Base-by-base conservation (phyloP, 768 basidiomycete genomes). In the Melanogaster broomeanus region DNA sequence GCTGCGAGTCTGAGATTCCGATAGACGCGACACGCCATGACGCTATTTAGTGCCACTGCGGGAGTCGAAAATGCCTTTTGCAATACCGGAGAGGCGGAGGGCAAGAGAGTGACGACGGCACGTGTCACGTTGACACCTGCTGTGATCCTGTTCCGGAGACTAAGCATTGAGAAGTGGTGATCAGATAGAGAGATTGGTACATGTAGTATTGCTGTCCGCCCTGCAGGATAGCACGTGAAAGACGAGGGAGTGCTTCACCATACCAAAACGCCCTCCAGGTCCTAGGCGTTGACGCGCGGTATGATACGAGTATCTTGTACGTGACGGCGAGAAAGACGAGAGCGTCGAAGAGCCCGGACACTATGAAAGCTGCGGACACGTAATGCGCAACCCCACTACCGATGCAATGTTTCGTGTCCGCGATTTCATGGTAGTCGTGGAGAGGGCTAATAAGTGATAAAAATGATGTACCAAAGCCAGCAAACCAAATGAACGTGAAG, bases 171-270 rank as follows among this genome's bases (percentile, higher is more conserved):
- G n/a, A 43, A 33, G 41, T 33, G 7, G 30, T n/a, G 9, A 38
- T 6, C 7, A 15, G n/a, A 5, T 22, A 27, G 22, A 30, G 34
- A 38, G 13, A 40, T 16, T 51, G 68, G 34, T 55, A 72, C 74
- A 69, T 33, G 51, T 75, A 73, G 51, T 75, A 76, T 21, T 60
- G 59, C 47, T 75, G 72, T 15, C 74, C 73, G 24, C 70, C 70
- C n/a, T 64, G 59, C 12, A 77, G 48, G 6, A 76, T 19, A 11
- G 66, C 66, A 37, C 51, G 59, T 4, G 72, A 69, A 43, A 76
- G 49, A 31, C 35, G 55, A 31, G 72, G 72, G 19, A 75, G 62
- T 11, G 65, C 44, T 4, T 62, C 39, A 5, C 58, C 62, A 15
- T 40, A 45, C 16, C 66, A 55, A 48, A 67, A 64, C 2, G 54